Evolutionary conservation across 805 yeast genomes (phyloP).

Genomic region (Candida ortonii): DNA sequence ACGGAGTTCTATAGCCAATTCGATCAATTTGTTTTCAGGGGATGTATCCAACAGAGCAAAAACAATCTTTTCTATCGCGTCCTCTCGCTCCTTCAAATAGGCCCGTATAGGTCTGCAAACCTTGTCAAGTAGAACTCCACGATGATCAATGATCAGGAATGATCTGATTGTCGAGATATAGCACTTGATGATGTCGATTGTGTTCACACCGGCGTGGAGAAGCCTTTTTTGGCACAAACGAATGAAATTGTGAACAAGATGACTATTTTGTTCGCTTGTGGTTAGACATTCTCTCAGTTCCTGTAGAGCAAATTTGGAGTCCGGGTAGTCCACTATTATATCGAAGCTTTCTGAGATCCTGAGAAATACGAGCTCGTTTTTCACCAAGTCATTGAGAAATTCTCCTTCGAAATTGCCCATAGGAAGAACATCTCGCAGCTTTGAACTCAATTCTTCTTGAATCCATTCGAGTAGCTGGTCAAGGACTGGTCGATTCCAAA

Average conservation of each 20-base stretch:
- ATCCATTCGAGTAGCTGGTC: slow-evolving; percentile 38
- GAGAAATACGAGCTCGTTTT: slow-evolving; percentile 33
- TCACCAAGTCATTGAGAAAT: slow-evolving; percentile 20
- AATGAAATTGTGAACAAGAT: slow-evolving; percentile 50
- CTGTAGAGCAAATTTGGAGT: slow-evolving; percentile 47
- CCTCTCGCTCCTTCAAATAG: slow-evolving; percentile 69
- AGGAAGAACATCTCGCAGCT: slow-evolving; percentile 20
- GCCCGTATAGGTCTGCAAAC: slow-evolving; percentile 74
- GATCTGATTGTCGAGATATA: slow-evolving; percentile 72
- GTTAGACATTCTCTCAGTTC: slow-evolving; percentile 57
- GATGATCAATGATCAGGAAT: slow-evolving; percentile 76
- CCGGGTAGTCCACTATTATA: slow-evolving; percentile 53
- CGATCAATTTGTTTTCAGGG: slow-evolving; percentile 42
- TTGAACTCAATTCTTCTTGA: slow-evolving; percentile 37
- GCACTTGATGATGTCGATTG: slow-evolving; percentile 64
- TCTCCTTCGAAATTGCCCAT: slow-evolving; percentile 13
- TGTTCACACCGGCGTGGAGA: slow-evolving; percentile 79
- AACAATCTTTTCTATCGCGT: slow-evolving; percentile 67
- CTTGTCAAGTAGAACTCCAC: slow-evolving; percentile 77
- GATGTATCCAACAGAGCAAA: slow-evolving; percentile 60
- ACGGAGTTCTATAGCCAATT: slow-evolving; percentile 52
- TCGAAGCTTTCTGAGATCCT: slow-evolving; percentile 59
- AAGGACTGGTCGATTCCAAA: slow-evolving; percentile 41
- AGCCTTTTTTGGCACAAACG: slow-evolving; percentile 42
- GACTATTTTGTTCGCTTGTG: slow-evolving; percentile 47